Base-by-base conservation (phyloP, 2,329 filamentous ascomycete species). In the Neonectria faginata region DNA sequence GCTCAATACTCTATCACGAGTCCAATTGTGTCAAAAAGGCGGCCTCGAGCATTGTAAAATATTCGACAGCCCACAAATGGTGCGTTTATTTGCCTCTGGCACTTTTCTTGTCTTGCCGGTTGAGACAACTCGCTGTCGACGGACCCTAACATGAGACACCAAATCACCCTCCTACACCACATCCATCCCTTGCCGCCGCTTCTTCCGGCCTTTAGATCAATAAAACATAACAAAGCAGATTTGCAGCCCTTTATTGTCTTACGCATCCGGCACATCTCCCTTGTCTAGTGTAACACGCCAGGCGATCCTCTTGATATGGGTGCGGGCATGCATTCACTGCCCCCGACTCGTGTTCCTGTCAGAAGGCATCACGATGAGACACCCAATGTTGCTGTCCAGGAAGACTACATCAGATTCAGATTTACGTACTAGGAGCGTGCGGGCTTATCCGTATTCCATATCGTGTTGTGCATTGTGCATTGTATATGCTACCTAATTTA, bases 401-500 rank as follows among this genome's bases (percentile, higher is more conserved):
- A 27, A 25, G 41, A 50, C 3, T 53, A 42, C 45, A 36, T 41
- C 1, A 25, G 31, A 12, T 31, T 20, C 48, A n/a, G 6, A 56
- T 16, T 16, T 9, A 25, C 25, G 25, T 25, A n/a, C 22, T 3
- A 36, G 6, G 11, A 3, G n/a, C 2, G 48, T 31, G n/a, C 12
- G 12, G 14, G n/a, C 6, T 52, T 29, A 25, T 25, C 25, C 25
- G 25, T 25, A 25, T 25, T 25, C 25, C 5, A 6, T 25, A 5
- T 25, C 25, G 25, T 27, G 22, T 41, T 27, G 33, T 44, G 55
- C n/a, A 16, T 41, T 27, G 33, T 44, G 55, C n/a, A 16, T 51
- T 55, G 29, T 42, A 22, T 16, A 16, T 56, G 48, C 48, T 29
- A 58, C 29, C 56, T 59, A 55, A 58, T 18, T 51, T 59, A 55